Evolutionary conservation across 768 basidiomycete species (phyloP).

Genomic region (Trametopsis cervina): DNA sequence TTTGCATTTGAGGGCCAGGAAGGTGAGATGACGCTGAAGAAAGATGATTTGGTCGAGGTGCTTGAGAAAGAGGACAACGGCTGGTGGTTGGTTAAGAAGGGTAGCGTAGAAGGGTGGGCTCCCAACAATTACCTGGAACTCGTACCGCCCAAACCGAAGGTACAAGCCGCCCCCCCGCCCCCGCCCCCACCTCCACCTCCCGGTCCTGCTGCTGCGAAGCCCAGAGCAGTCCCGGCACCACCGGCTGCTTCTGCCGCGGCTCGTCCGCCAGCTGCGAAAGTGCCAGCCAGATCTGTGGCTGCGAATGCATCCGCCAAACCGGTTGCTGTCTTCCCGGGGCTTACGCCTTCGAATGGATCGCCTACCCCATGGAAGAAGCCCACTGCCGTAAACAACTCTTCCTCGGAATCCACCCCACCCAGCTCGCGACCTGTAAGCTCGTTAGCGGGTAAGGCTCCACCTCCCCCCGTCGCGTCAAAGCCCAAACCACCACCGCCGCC

Average conservation of each 20-base stretch:
- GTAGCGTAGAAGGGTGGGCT: constrained; percentile 84
- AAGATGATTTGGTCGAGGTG: constrained; percentile 90
- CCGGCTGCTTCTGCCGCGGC: constrained; percentile 23
- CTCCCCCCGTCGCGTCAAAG: constrained; percentile 58
- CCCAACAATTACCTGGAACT: constrained; percentile 91
- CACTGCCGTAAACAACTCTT: constrained; percentile 21
- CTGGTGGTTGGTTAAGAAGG: constrained; percentile 96
- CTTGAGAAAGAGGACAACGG: constrained; percentile 91
- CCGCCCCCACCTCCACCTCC: constrained; percentile 37
- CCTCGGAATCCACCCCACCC: constrained; percentile 32
- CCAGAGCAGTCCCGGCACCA: constrained; percentile 28
- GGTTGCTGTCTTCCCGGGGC: constrained; percentile 75
- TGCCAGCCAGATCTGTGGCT: constrained; percentile 31
- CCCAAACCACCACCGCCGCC: constrained; percentile 58
- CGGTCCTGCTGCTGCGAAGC: constrained; percentile 29
- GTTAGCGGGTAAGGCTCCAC: constrained; percentile 38
- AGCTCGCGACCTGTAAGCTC: constrained; percentile 48
- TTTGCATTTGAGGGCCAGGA: constrained; percentile 91
- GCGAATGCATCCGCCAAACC: constrained; percentile 70
- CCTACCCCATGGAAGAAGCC: constrained; percentile 70
- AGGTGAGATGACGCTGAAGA: constrained; percentile 83
- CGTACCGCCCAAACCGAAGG: constrained; percentile 57
- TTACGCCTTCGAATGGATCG: constrained; percentile 61
- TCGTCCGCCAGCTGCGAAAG: constrained; percentile 24
- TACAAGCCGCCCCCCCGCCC: constrained; percentile 62